Base-by-base conservation (phyloP, 768 basidiomycete species). In the Calvatia gigantea region DNA sequence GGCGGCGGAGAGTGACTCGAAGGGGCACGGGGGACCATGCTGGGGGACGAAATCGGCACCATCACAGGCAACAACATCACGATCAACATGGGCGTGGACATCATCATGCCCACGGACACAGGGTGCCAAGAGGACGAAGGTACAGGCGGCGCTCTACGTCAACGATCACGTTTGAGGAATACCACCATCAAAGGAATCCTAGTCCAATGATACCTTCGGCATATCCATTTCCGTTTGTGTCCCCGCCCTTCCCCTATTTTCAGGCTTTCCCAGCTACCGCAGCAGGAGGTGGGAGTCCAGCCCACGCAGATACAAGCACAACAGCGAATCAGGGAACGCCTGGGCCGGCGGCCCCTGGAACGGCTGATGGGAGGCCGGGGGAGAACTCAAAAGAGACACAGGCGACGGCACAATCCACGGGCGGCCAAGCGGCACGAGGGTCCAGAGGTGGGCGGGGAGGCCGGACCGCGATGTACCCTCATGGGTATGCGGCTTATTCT, bases 81-180 rank as follows among this genome's bases (percentile, higher is more conserved):
- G 25, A 23, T 23, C 32, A 42, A 27, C 51, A 42, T 6, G 51
- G 51, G 11, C 51, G 43, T 9, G 51, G 51, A 14, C 51, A 52
- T n/a, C 19, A 31, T 8, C 51, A 51, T 14, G 27, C 9, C 14
- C 51, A 43, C 5, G 51, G 51, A 17, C 41, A 44, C 27, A 28
- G 50, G n/a, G 31, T 31, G 29, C 31, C 31, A 21, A 51, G 50
- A 51, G 42, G 51, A 43, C 27, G 42, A 15, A 27, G 41, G n/a
- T 55, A 48, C 37, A 23, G 45, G n/a, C 45, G 45, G 32, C 35
- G 54, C 2, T 55, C 54, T 6, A 47, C 44, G 28, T 55, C 54
- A 23, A 55, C 54, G 25, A 55, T 55, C 27, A 55, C 54, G 21
- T 55, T 55, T 32, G 54, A 55, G 11, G 54, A 55, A 21, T 47